Evolutionary conservation across 805 yeast species (phyloP).

Genomic region (Cyberlindnera maclurae): DNA sequence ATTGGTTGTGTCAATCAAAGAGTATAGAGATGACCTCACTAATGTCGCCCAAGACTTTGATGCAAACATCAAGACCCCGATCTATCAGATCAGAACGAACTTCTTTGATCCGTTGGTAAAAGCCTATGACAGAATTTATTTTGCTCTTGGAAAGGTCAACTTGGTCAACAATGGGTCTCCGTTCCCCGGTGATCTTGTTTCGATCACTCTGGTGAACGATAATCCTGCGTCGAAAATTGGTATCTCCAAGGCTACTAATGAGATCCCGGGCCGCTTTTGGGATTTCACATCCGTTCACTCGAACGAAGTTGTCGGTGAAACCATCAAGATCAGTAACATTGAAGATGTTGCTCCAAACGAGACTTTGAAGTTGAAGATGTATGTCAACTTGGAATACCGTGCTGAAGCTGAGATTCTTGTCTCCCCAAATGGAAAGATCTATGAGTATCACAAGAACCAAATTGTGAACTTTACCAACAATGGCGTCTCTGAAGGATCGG

Average conservation of each 20-base stretch:
- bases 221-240: slow-evolving; percentile 43
- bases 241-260: slow-evolving; percentile 67
- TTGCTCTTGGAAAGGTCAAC: slow-evolving; percentile 46
- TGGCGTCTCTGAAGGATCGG: slow-evolving; percentile 31
- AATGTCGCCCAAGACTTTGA: slow-evolving; percentile 27
- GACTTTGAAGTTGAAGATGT: slow-evolving; percentile 46
- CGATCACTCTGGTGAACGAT: slow-evolving; percentile 46
- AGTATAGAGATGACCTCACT: slow-evolving; percentile 44
- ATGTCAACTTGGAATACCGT: slow-evolving; percentile 52
- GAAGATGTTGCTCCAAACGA: slow-evolving; percentile 44
- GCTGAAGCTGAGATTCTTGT: slow-evolving; percentile 53
- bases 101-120: slow-evolving; percentile 57
- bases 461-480: slow-evolving; percentile 37
- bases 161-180: slow-evolving; percentile 23
- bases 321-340: slow-evolving; percentile 56
- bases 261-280: slow-evolving; percentile 46
- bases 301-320: slow-evolving; percentile 67
- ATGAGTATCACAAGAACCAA: slow-evolving; percentile 41
- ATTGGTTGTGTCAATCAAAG: slow-evolving; percentile 65
- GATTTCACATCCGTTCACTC: slow-evolving; percentile 66
- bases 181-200: slow-evolving; percentile 24
- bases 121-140: slow-evolving; percentile 52
- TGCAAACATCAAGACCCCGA: slow-evolving; percentile 39
- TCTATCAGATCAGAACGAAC: slow-evolving; percentile 58
- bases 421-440: slow-evolving; percentile 38